Percentiles rank a stretch among this genome's conserved stretches.
Conservation (phyloP, 148 eudicot genomes). For the Amaranthus hypochondriacus region DNA sequence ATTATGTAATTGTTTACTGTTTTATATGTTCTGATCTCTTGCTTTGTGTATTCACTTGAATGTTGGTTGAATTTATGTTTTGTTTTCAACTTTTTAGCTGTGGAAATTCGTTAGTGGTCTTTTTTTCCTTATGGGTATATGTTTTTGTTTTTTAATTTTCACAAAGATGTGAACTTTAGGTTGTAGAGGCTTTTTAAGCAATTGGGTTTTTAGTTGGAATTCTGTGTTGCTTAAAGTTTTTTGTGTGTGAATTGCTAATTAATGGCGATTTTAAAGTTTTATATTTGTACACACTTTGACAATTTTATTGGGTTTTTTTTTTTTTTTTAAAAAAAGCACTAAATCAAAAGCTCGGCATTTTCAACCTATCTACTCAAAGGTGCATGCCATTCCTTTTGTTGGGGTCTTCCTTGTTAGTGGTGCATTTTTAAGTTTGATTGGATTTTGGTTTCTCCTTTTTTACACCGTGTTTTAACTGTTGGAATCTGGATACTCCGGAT, state of each 20-base stretch:
- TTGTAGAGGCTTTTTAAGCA: neutral
- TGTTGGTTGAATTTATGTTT: constrained; percentile 1
- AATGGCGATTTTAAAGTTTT: neutral
- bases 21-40: neutral
- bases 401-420: neutral
- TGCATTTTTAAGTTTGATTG: neutral
- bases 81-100: constrained; percentile 11
- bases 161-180: neutral
- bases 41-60: neutral
- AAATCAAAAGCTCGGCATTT: no score
- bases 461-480: neutral
- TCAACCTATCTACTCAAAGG: neutral
- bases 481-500: neutral
- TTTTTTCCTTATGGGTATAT: neutral
- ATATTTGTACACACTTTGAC: no score
- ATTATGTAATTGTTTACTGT: neutral
- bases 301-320: neutral
- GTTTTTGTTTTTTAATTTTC: neutral
- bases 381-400: neutral
- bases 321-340: no score
- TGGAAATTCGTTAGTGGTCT: neutral
- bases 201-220: neutral
- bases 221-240: neutral
- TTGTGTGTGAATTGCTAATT: no score
- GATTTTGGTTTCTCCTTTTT: neutral